A percentile compares a stretch with the other conserved stretches of the same genome.
Evolutionary conservation across 352 stramenopile genomes (phyloP).

Genomic region (Pythium insidiosum): DNA sequence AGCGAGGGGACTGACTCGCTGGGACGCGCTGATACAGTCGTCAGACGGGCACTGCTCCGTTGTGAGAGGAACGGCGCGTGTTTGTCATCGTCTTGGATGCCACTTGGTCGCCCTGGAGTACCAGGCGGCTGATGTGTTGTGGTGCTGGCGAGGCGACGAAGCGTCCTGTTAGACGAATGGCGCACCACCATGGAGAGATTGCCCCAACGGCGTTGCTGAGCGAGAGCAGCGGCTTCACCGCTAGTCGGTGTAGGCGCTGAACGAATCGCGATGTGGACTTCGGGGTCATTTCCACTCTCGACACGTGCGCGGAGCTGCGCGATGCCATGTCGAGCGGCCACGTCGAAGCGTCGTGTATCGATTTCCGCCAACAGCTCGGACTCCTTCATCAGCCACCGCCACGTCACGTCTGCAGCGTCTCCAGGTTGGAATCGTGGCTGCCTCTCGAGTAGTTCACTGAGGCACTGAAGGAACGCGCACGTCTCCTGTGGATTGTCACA

Average conservation of each 20-base stretch:
- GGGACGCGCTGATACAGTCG: no score
- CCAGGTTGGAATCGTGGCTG: neutral
- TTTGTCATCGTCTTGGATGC: neutral
- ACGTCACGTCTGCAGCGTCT: neutral
- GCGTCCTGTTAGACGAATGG: neutral
- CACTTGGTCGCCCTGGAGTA: neutral
- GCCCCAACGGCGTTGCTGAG: no score
- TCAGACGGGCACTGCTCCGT: conserved; percentile 4
- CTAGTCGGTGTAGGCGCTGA: neutral
- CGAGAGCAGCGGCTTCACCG: neutral
- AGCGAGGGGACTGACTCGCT: conserved; percentile 8
- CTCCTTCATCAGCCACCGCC: neutral
- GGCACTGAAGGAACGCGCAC: neutral
- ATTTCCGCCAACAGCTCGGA: neutral
- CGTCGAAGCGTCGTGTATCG: neutral
- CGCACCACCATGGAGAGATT: neutral
- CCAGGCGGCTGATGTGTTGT: neutral
- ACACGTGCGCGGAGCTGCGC: neutral
- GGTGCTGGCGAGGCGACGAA: neutral
- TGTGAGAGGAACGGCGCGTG: conserved; percentile 7
- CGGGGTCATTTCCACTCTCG: neutral
- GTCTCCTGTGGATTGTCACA: neutral
- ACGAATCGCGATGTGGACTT: neutral
- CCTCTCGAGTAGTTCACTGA: neutral
- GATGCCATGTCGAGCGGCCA: neutral